phyloP scores from a whole-genome alignment of 1,139 yeast genomes.

The Zygosaccharomyces pseudobailii region DNA sequence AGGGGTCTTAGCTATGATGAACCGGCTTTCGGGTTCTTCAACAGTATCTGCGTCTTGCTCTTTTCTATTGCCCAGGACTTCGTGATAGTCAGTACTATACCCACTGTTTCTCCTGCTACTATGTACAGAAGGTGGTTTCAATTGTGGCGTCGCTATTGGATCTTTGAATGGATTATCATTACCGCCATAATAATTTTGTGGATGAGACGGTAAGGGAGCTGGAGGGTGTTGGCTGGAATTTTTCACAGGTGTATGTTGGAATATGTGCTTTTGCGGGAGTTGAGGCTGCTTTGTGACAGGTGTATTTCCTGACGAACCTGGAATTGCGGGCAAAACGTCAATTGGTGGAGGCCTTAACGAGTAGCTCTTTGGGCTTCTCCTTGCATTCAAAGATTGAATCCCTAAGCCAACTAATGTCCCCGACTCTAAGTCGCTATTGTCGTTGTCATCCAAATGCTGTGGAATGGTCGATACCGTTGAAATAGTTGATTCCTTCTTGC shows the following conservation, averaged over 20 bases:
- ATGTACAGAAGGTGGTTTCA: slow-evolving; percentile 11
- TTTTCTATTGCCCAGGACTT: slow-evolving; percentile 6
- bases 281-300: slow-evolving; percentile 19
- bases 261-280: slow-evolving; percentile 28
- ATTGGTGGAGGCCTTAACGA: slow-evolving; percentile 18
- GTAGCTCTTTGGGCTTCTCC: slow-evolving; percentile 7
- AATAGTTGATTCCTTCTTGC: slow-evolving; percentile 15
- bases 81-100: slow-evolving; percentile 6
- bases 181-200: slow-evolving; percentile 3
- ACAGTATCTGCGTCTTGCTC: slow-evolving; percentile 1
- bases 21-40: slow-evolving; percentile 21
- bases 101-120: slow-evolving; percentile 11
- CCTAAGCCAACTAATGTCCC: slow-evolving; percentile 11
- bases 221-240: slow-evolving; percentile 8
- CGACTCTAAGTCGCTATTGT: slow-evolving; percentile 11
- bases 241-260: slow-evolving; percentile 32
- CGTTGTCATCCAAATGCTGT: slow-evolving; percentile 15
- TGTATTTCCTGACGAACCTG: slow-evolving; percentile 28
- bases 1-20: slow-evolving; percentile 32
- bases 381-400: slow-evolving; percentile 10
- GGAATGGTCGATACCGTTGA: slow-evolving; percentile 21
- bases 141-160: slow-evolving; percentile 12
- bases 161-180: slow-evolving; percentile 11
- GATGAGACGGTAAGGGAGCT: neutral
- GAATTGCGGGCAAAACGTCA: slow-evolving; percentile 26